Base-by-base conservation (phyloP, 441 rosid genomes). In the Iberis amara region DNA sequence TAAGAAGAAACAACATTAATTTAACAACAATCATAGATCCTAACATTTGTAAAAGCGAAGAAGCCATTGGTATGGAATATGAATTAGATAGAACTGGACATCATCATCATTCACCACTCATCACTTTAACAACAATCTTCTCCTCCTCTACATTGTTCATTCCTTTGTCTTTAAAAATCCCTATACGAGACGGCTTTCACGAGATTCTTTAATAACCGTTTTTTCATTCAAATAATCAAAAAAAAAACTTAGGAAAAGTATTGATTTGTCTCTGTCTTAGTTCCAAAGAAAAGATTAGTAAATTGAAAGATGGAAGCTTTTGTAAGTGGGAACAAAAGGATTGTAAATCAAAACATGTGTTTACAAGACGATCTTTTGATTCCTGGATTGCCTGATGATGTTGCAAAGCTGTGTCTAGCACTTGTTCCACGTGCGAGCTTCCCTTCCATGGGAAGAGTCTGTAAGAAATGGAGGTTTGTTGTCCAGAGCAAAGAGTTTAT, bases 381-480 rank as follows among this genome's bases (percentile, higher is more conserved):
- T 41, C 95, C 92, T 0, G 99, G 99, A 55, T 75, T 94, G 62
- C 77, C 97, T 11, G 96, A 89, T 78, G 97, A 94, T 35, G 95
- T 94, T 45, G 82, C 96, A 10, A 83, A 77, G 65, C 64, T 58
- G 39, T 86, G 96, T 70, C 76, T 94, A 7, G 95, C 97, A 11
- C 90, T 89, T 21, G 90, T 86, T 70, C 96, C 99, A 37, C 89
- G 87, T 37, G 59, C 79, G 14, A 41, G 65, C 62, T 80, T 89
- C 68, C 90, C 90, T 13, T 59, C 90, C 15, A 80, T 89, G 90
- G 97, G 92, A 11, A 66, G 81, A 61, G 97, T 92, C 38, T 82
- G 85, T 72, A 92, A 75, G 85, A 86, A 74, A 68, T 92, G 99
- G 99, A 81, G 99, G 65, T 77, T 79, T 7, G 77, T 79, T 68